Base-by-base conservation (phyloP, 1,284 basidiomycete species). In the Ustilago trichophora region DNA sequence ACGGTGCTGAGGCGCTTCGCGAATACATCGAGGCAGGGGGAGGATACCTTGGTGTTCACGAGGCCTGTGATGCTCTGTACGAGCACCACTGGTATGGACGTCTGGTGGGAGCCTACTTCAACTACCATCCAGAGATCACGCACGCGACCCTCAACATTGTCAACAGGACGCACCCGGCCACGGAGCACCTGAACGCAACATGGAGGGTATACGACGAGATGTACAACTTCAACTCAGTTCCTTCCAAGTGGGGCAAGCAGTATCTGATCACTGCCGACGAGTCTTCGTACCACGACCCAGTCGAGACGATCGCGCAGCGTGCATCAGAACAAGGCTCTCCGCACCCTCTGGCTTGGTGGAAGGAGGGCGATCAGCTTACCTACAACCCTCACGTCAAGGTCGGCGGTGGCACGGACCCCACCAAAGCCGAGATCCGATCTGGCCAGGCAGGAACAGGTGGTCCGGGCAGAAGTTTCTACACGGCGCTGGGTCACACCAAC, bases 331-430 rank as follows among this genome's bases (percentile, higher is more conserved):
- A 75, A 38, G 75, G 75, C 21, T 44, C 41, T 5, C 58, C 59
- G 5, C 75, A 77, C 41, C 73, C 75, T n/a, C 68, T 77, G 16
- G 73, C 73, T 6, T 77, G 75, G 75, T 77, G 64, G 58, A 67
- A 63, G 45, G 73, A 77, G 36, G 75, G 73, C 36, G 35, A 67
- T 8, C 63, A 72, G 19, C 58, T 75, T 12, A 42, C 40, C 15
- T 62, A 59, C 47, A 62, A 70, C 18, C 64, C 62, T 15, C 54
- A 67, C 26, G 18, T 51, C 18, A 53, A 60, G n/a, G 55, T 72
- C 8, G 70, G 71, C 15, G 75, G 72, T 18, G 73, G 71, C 5
- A 57, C 72, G 1, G 71, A 73, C 25, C 58, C 73, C 7, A 73
- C 50, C 38, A 65, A 56, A 26, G 24, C 55, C 9, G 56, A 72